Evolutionary conservation across 495 filamentous ascomycete species (phyloP), one percentile per base, ranked within the genome.

Genomic region (Penicillium pulvis): DNA sequence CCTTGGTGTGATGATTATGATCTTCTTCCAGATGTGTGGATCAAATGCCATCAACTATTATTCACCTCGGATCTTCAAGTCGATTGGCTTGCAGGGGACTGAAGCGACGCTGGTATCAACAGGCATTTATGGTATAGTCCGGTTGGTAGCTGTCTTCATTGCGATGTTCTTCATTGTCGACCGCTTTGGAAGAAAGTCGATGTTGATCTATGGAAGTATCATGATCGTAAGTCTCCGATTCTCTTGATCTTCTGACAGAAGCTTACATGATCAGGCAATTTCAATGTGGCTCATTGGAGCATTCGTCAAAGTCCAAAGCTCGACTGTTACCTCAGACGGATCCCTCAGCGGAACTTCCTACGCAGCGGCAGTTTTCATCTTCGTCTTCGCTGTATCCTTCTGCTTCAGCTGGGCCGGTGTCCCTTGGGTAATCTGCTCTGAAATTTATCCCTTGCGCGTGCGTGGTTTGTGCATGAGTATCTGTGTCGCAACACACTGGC

Each of bases 321-420:
- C 52, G 74, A 79, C n/a, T 62, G 77, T 50, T 67, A 78, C 11
- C 28, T 52, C 30, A 63, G 56, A 12, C 58, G 63, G 2, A 70
- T 73, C 35, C 58, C 60, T 20, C 12, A 61, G 52, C 10, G 60
- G 66, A 17, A 63, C 85, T 30, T 64, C 75, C 3, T 79, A 75
- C 26, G 81, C 80, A n/a, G 83, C 84, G 33, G 79, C 81, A 0
- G 85, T 83, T 9, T 77, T 87, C 19, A 83, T 86, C 72, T 86
- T 86, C 74, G 84, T 87, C 66, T 87, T 83, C 76, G 87, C 85
- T 12, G 78, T 82, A 9, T 87, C 84, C 71, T 89, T 87, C 63
- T 82, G 83, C 1, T 79, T 85, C 0, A 80, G 80, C 2, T 87
- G 85, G 85, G 86, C 86, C 59, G 84, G 84, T 9, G 78, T 80